phyloP scores from a whole-genome alignment of 2,329 filamentous ascomycete genomes.

The Tolypocladium paradoxum region DNA sequence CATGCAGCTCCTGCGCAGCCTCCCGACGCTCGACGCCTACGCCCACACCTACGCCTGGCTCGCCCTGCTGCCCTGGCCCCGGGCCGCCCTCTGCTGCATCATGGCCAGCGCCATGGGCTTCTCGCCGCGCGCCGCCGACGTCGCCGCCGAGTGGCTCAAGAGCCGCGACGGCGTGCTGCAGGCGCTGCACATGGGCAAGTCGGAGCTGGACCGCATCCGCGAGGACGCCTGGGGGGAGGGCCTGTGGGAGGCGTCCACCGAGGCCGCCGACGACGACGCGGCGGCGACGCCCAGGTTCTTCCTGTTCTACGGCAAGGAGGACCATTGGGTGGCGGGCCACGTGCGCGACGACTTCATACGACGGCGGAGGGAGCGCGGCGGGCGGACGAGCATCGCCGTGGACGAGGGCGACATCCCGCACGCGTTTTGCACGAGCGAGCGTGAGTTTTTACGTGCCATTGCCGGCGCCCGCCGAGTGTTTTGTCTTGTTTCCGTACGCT shows the following conservation, averaged over 20 bases:
- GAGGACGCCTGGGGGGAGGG: conserved; percentile 50
- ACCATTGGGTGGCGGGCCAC: conserved; percentile 51
- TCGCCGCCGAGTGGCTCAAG: conserved; percentile 43
- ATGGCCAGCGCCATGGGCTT: conserved; percentile 34
- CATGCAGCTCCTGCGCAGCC: conserved; percentile 25
- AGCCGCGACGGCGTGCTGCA: conserved; percentile 49
- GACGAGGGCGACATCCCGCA: conserved; percentile 48
- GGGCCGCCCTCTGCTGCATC: conserved; percentile 28
- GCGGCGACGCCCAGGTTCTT: conserved; percentile 36
- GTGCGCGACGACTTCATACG: conserved; percentile 46
- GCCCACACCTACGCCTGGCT: conserved; percentile 29
- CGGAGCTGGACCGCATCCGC: conserved; percentile 48
- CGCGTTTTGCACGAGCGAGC: conserved; percentile 42
- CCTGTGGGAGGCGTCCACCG: conserved; percentile 37
- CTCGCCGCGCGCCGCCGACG: conserved; percentile 33
- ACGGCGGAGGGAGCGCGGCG: conserved; percentile 24
- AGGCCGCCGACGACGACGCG: conserved; percentile 3
- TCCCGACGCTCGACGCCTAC: conserved; percentile 28
- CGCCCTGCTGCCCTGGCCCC: conserved; percentile 31
- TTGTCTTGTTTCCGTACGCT: not conserved
- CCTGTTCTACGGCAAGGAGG: conserved; percentile 47
- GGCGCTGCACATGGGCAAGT: conserved; percentile 45
- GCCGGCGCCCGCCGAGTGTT: not conserved
- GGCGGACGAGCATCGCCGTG: conserved; percentile 37
- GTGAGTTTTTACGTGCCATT: conserved; percentile 14